These are phyloP conservation scores for Paxillus involutus DNA, from an alignment of 768 basidiomycete species.

Conservation along the genomic window DNA sequence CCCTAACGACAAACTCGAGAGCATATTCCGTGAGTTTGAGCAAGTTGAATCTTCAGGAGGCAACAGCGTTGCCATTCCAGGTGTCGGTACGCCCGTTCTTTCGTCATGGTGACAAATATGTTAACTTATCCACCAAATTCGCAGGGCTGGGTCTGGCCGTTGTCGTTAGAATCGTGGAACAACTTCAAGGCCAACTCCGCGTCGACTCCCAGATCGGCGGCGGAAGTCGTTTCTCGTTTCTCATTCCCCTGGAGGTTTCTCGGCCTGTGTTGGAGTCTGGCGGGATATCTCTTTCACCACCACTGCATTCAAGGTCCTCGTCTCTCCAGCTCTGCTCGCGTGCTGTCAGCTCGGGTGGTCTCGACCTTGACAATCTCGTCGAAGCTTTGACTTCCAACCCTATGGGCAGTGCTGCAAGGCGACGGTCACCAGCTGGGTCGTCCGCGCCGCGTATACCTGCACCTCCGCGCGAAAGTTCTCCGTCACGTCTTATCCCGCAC, in stretches of 20 bases:
- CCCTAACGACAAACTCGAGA: conserved; percentile 59
- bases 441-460: not conserved
- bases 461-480: not conserved
- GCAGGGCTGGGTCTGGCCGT: conserved; percentile 75
- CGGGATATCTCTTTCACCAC: not conserved
- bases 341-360: conserved; percentile 12
- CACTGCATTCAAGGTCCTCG: not conserved
- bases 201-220: conserved; percentile 68
- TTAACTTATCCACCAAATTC: not conserved
- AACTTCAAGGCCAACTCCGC: conserved; percentile 75
- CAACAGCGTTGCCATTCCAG: conserved; percentile 35
- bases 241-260: conserved; percentile 59
- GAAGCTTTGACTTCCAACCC: conserved; percentile 45
- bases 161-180: conserved; percentile 77
- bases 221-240: conserved; percentile 73
- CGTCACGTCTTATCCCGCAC: not conserved
- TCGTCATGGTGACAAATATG: too few species aligned
- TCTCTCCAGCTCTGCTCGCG: not conserved
- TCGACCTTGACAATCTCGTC: conserved; percentile 47
- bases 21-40: conserved; percentile 79
- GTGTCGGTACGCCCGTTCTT: conserved; percentile 42
- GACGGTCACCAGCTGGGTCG: not conserved
- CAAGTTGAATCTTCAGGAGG: conserved; percentile 60
- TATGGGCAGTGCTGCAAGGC: conserved; percentile 17
- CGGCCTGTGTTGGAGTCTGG: conserved; percentile 14